Evolutionary conservation across 2,329 filamentous ascomycete species (phyloP).

Genomic region (Mollisia scopiformis): DNA sequence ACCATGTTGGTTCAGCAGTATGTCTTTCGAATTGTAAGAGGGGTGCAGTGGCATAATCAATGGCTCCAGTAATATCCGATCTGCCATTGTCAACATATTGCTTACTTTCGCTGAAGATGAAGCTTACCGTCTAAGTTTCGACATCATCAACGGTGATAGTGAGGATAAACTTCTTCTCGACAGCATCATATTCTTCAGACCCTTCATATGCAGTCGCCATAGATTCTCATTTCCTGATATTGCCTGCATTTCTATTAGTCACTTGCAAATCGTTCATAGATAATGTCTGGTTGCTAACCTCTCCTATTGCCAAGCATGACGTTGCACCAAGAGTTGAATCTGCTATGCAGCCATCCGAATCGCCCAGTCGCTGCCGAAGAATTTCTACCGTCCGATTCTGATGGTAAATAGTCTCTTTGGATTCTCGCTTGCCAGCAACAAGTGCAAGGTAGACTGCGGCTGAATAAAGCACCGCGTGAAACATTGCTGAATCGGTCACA

Average conservation of each 20-base stretch:
- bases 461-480: constrained; percentile 28
- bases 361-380: constrained; percentile 19
- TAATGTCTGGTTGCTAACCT: constrained; percentile 13
- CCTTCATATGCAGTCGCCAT: constrained; percentile 30
- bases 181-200: constrained; percentile 26
- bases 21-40: constrained; percentile 17
- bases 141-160: constrained; percentile 15
- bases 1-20: constrained; percentile 15
- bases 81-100: not conserved
- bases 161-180: constrained; percentile 7
- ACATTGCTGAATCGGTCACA: constrained; percentile 25
- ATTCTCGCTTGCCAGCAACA: constrained; percentile 19
- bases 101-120: not conserved
- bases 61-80: constrained; percentile 29
- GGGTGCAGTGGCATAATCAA: constrained; percentile 26
- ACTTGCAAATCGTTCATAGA: not conserved
- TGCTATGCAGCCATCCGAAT: constrained; percentile 1
- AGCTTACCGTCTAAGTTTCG: constrained; percentile 25
- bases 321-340: constrained; percentile 25
- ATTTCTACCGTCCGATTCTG: constrained; percentile 16
- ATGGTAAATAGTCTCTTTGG: constrained; percentile 21
- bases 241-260: constrained; percentile 12
- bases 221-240: constrained; percentile 20
- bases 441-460: constrained; percentile 24
- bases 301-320: constrained; percentile 28